Base-by-base conservation (phyloP, 2,329 filamentous ascomycete species). In the Trichothecium roseum region DNA sequence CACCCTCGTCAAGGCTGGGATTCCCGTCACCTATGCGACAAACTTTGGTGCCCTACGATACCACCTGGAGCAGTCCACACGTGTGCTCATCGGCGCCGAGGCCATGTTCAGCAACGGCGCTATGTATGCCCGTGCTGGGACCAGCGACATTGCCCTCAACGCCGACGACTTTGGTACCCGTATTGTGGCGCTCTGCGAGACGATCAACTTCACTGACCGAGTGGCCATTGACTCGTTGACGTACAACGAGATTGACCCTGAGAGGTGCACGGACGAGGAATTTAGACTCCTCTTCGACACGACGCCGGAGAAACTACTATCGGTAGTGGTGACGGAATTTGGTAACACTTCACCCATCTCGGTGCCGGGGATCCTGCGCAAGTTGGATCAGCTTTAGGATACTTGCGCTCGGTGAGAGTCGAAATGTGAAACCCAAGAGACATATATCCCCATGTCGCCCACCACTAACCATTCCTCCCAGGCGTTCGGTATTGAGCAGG, bases 21-120 rank as follows among this genome's bases (percentile, higher is more conserved):
- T 95, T 39, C 71, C 76, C 35, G 84, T 94, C 35, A 75, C 81
- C 39, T 98, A 96, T 63, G 77, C 78, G 22, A 76, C 89, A 7
- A 78, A 74, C 46, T 57, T 93, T 28, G 81, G 84, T 40, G 86
- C 80, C 12, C 68, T 94, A 37, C 77, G 78, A 34, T 78, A 84
- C 45, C 79, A 82, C 30, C 73, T 94, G 35, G 74, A 78, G 42
- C 53, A 58, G 30, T 61, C 68, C 3, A 83, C 79, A 6, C 78
- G 91, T 8, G 74, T 96, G 35, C 68, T 98, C 3, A 84, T 96
- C 2, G 88, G 87, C 10, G 87, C 88, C 4, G 88, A 95, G 54
- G 84, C 86, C 28, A 91, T 98, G 78, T 91, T 94, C 63, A 88
- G 84, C 46, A 96, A 96, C 57, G 91, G 91, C 7, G 75, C 84